Evolutionary conservation across 257 asterid genomes (phyloP), one percentile per base, ranked within the genome.

Genomic region (Penstemon newberryi): DNA sequence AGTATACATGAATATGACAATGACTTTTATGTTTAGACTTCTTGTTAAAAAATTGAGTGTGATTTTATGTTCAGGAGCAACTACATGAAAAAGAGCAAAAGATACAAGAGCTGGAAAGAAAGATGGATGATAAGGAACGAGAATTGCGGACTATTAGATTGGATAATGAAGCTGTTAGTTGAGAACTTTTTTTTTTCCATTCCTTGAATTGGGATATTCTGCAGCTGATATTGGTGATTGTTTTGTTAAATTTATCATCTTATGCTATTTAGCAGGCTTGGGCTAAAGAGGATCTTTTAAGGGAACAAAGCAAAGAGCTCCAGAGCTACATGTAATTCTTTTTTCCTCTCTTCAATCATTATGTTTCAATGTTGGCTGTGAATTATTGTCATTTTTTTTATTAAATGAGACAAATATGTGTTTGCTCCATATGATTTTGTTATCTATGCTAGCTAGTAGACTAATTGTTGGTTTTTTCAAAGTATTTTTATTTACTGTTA

Each of bases 201-300:
- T 33, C 54, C 45, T 51, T 70, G 40, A 64, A 12, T 6, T 69
- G 50, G 10, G 2, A 63, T 56, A 73, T 52, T 64, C 19, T 19
- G 53, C 60, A 19, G 56, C 46, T 43, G 52, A 61, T 25, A 25
- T 25, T 36, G 9, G 18, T 51, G 33, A 18, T 55, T 73, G 18
- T 60, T 50, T 70, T 44, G 43, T 74, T 63, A 42, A 63, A 59
- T 65, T 56, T 46, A 52, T 59, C 66, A 12, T 13, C 65, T 73
- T 15, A 25, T 74, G 66, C 59, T 52, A 42, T 73, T 60, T 70
- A 62, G 71, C 85, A 89, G 98, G 96, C 85, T 46, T 89, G 96
- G 96, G 98, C 98, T 67, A 90, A 90, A 70, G 96, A 86, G 77
- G 98, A 89, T 78, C 94, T 91, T 70, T 61, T 91, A 8, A 78